Percentiles rank a stretch among this genome's conserved stretches.
Conservation (phyloP, 2,329 filamentous ascomycete species). For the Pseudocercospora crystallina region DNA sequence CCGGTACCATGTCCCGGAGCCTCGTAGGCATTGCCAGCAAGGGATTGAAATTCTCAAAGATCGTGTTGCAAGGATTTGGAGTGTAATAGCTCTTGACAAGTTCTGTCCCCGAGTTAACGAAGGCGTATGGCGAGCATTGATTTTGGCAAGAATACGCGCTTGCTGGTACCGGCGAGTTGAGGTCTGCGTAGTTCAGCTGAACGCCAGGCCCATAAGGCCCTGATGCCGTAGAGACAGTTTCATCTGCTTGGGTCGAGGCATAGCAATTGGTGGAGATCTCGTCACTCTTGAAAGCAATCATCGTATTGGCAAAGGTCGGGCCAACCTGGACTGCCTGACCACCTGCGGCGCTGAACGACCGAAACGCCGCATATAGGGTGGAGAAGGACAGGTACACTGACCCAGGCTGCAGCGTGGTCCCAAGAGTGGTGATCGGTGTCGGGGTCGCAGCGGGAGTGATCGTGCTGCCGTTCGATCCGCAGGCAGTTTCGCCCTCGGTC, state of each 20-base stretch:
- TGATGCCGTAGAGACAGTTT: neutral
- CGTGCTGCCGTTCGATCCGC: slow-evolving; percentile 7
- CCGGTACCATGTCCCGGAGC: slow-evolving; percentile 13
- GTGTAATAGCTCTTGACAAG: neutral
- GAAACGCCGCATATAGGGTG: slow-evolving; percentile 22
- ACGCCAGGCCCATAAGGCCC: slow-evolving; percentile 13
- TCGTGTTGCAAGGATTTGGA: slow-evolving; percentile 18
- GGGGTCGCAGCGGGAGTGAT: slow-evolving; percentile 2
- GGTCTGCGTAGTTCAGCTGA: slow-evolving; percentile 22
- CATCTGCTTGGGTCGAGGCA: slow-evolving; percentile 2
- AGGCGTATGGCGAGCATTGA: slow-evolving; percentile 3
- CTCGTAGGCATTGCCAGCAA: slow-evolving; percentile 19
- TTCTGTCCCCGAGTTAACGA: neutral
- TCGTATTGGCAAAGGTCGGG: slow-evolving; percentile 19
- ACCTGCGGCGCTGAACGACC: slow-evolving; percentile 12
- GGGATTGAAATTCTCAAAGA: slow-evolving; percentile 23
- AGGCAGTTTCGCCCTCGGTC: slow-evolving; percentile 3
- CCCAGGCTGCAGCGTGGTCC: slow-evolving; percentile 19
- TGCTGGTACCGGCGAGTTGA: slow-evolving; percentile 24
- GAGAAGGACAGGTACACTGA: slow-evolving; percentile 25
- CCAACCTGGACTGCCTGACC: slow-evolving; percentile 13
- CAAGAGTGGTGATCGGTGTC: slow-evolving; percentile 14
- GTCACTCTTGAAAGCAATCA: slow-evolving; percentile 19
- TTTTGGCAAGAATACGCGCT: slow-evolving; percentile 25
- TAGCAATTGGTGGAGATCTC: slow-evolving; percentile 23